Conservation (phyloP, 2,329 filamentous ascomycete genomes). For the Aspergillus phoenicis region DNA sequence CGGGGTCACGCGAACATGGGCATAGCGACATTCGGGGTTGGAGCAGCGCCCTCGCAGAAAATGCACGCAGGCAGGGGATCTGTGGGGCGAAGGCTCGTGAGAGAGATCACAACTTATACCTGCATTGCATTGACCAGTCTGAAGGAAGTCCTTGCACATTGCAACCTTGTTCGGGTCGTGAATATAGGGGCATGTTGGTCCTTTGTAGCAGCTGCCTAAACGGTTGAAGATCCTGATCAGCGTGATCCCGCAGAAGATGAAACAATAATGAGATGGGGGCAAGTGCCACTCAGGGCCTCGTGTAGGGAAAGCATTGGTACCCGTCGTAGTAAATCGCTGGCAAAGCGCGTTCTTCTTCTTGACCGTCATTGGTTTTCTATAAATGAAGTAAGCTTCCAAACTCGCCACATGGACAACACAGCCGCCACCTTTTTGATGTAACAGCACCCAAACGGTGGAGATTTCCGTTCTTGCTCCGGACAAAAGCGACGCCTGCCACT, state of each 20-base stretch:
- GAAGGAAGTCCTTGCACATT: conserved; percentile 84
- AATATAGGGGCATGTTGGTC: conserved; percentile 74
- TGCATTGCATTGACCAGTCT: conserved; percentile 73
- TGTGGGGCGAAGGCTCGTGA: conserved; percentile 79
- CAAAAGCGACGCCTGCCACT: conserved; percentile 78
- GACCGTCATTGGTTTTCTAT: conserved; percentile 49
- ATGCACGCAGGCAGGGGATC: conserved; percentile 85
- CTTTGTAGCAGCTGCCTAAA: conserved; percentile 81
- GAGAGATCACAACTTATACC: conserved; percentile 86
- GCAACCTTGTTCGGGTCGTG: conserved; percentile 88
- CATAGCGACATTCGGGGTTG: conserved; percentile 82
- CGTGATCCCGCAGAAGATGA: conserved; percentile 13
- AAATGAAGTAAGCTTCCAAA: conserved; percentile 22
- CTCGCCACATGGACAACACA: conserved; percentile 27
- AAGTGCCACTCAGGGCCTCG: conserved; percentile 20
- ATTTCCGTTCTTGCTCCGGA: conserved; percentile 85
- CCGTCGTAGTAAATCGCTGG: conserved; percentile 63
- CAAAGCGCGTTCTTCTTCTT: conserved; percentile 75
- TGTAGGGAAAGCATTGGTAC: conserved; percentile 49
- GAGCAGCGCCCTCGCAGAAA: conserved; percentile 88
- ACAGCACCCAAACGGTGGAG: conserved; percentile 76
- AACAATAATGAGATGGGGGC: conserved; percentile 20
- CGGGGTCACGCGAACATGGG: conserved; percentile 77
- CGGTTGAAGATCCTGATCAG: conserved; percentile 41
- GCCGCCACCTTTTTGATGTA: conserved; percentile 71